Percentiles rank a stretch among this genome's conserved stretches.
Evolutionary conservation across 225 moss, liverwort and hornwort genomes (phyloP).

Genomic region (Lunularia cruciata): DNA sequence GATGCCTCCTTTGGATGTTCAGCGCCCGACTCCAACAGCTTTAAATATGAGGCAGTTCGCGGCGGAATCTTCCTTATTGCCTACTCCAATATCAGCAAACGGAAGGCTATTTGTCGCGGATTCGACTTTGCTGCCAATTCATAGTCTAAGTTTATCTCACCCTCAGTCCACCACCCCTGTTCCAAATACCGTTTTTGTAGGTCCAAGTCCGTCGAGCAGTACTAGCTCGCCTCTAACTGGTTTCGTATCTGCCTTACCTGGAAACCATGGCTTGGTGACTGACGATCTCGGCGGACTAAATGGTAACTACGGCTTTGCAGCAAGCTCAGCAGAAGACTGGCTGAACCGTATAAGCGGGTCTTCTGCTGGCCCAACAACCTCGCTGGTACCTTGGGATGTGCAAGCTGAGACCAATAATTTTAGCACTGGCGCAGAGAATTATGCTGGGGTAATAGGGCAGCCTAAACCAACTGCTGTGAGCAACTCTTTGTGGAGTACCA

Average conservation of each 20-base stretch:
- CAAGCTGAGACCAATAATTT: constrained; percentile 60
- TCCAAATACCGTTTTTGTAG: constrained; percentile 5
- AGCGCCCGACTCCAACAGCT: constrained; percentile 7
- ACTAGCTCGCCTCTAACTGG: constrained; percentile 15
- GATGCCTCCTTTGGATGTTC: constrained; percentile 21
- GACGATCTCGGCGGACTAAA: constrained; percentile 32
- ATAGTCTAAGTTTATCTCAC: constrained; percentile 8
- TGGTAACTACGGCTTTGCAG: constrained; percentile 34
- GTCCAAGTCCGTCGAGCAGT: constrained; percentile 19
- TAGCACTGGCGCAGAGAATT: constrained; percentile 61
- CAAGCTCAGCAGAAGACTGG: constrained; percentile 68
- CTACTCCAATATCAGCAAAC: background rate
- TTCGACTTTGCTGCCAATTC: background rate
- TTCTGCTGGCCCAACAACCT: constrained; percentile 32
- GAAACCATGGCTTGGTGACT: constrained; percentile 15
- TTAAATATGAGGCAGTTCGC: constrained; percentile 27
- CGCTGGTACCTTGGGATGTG: constrained; percentile 42
- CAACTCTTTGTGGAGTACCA: constrained; percentile 78
- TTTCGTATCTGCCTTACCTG: constrained; percentile 19
- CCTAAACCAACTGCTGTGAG: constrained; percentile 56
- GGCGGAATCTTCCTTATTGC: background rate
- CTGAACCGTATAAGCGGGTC: constrained; percentile 55
- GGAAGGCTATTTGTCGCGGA: constrained; percentile 19
- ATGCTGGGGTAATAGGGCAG: constrained; percentile 63
- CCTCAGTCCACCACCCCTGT: constrained; percentile 9